Evolutionary conservation across 768 basidiomycete genomes (phyloP).

Genomic region (Mycena sanguinolenta): DNA sequence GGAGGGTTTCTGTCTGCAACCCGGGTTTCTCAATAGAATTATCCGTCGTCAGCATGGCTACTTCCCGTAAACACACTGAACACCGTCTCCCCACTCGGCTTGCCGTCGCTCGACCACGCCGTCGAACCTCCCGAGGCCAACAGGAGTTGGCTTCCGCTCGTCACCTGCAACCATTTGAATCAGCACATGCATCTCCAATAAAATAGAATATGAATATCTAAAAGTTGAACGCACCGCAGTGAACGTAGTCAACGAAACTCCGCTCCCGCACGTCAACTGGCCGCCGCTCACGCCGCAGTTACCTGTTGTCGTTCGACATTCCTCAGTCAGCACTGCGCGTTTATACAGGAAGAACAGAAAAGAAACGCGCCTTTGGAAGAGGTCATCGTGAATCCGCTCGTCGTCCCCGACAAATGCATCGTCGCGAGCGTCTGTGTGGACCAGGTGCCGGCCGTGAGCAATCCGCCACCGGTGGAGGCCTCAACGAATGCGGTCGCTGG

Average conservation of each 20-base stretch:
- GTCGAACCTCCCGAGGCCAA: slow-evolving; percentile 56
- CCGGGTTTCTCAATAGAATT: no score
- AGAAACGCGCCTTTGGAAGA: slow-evolving; percentile 55
- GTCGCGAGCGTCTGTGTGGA: slow-evolving; percentile 62
- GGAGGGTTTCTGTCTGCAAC: no score
- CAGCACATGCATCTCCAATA: no score
- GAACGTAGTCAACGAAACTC: slow-evolving; percentile 52
- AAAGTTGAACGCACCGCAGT: slow-evolving; percentile 49
- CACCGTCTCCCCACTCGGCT: slow-evolving; percentile 51
- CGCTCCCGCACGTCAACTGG: slow-evolving; percentile 54
- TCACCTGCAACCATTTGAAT: slow-evolving; percentile 39
- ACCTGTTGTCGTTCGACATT: background rate
- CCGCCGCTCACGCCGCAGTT: slow-evolving; percentile 53
- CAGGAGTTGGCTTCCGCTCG: slow-evolving; percentile 51
- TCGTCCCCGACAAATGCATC: slow-evolving; percentile 52
- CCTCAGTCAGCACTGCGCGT: no score
- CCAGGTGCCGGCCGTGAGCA: slow-evolving; percentile 59
- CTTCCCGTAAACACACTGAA: slow-evolving; percentile 37
- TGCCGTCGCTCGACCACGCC: slow-evolving; percentile 49
- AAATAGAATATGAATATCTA: no score
- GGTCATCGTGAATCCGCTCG: slow-evolving; percentile 55
- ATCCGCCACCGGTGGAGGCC: slow-evolving; percentile 51
- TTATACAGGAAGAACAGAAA: background rate
- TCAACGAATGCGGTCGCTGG: slow-evolving; percentile 48
- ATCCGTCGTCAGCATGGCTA: slow-evolving; percentile 17